phyloP scores from a whole-genome alignment of 768 basidiomycete species.

The Boletus reticuloceps region DNA sequence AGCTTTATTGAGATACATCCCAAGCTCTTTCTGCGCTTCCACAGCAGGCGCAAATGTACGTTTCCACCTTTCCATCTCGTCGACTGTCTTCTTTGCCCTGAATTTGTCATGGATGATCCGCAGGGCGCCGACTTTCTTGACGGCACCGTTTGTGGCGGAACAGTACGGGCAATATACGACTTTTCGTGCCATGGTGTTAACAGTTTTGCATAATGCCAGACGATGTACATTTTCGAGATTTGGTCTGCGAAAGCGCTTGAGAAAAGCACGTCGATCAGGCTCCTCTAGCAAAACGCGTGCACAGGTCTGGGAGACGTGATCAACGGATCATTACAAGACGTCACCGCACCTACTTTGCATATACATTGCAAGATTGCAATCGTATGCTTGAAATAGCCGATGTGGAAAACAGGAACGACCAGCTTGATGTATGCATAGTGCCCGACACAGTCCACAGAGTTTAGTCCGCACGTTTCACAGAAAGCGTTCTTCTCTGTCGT shows the following conservation, averaged over 20 bases:
- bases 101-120: conserved; percentile 99
- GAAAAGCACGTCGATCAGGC: conserved; percentile 75
- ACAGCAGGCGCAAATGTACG: conserved; percentile 77
- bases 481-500: conserved; percentile 90
- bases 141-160: conserved; percentile 87
- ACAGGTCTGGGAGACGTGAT: conserved; percentile 60
- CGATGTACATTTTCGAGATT: conserved; percentile 93
- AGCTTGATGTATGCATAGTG: conserved; percentile 99
- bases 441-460: conserved; percentile 91
- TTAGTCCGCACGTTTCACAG: conserved; percentile 94
- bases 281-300: conserved; percentile 89
- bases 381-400: conserved; percentile 96
- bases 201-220: conserved; percentile 75
- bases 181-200: conserved; percentile 86
- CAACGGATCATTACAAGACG: not conserved
- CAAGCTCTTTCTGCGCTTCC: conserved; percentile 84
- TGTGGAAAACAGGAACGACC: conserved; percentile 94
- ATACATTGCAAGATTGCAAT: conserved; percentile 92
- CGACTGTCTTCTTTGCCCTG: conserved; percentile 87
- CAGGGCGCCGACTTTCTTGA: conserved; percentile 93
- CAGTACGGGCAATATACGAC: conserved; percentile 92
- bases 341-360: conserved; percentile 69
- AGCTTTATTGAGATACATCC: conserved; percentile 80
- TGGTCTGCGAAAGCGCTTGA: conserved; percentile 88
- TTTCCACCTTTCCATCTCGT: conserved; percentile 87